These are phyloP conservation scores for Musa schizocarpa DNA, from an alignment of 176 grass and related monocot genomes.

Conservation along the genomic window DNA sequence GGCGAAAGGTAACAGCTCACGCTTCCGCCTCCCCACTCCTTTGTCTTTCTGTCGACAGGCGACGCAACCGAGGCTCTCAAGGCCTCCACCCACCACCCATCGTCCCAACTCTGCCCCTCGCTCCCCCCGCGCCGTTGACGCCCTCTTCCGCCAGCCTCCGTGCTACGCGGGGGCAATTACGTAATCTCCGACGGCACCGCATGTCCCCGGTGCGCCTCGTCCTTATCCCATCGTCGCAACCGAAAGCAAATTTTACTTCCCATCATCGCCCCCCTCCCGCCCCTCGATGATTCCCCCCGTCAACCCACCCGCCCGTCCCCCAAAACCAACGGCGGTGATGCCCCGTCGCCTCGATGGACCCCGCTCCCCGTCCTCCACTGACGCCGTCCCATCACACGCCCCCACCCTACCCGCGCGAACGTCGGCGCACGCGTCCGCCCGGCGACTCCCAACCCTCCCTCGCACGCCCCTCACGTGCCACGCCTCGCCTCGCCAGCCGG, in stretches of 20 bases:
- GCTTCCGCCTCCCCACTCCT: too few species aligned
- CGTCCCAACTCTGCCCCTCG: too few species aligned
- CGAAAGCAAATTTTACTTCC: background rate
- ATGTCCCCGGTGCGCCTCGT: too few species aligned
- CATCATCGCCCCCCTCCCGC: background rate
- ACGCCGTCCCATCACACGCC: conserved; percentile 10
- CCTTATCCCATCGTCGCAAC: too few species aligned
- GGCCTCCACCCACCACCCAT: too few species aligned
- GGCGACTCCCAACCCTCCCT: conserved; percentile 12
- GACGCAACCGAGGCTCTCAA: too few species aligned
- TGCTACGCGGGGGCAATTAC: too few species aligned
- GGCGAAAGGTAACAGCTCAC: too few species aligned
- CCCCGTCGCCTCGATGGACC: conserved; percentile 44
- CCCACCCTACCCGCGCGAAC: conserved; percentile 14
- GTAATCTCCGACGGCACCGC: too few species aligned
- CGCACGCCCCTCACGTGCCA: conserved; percentile 51
- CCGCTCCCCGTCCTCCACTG: conserved; percentile 18
- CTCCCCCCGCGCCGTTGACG: too few species aligned
- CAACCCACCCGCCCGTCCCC: conserved; percentile 21
- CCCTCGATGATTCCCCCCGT: background rate
- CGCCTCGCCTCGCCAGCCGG: conserved; percentile 18
- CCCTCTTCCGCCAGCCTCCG: too few species aligned
- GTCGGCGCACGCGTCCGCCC: conserved; percentile 36
- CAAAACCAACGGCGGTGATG: conserved; percentile 54
- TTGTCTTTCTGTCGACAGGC: too few species aligned